Percentiles rank a stretch among this genome's conserved stretches.
These are phyloP conservation scores for Umbellularia californica DNA, from an alignment of 164 flowering plant genomes.

Conservation along the genomic window DNA sequence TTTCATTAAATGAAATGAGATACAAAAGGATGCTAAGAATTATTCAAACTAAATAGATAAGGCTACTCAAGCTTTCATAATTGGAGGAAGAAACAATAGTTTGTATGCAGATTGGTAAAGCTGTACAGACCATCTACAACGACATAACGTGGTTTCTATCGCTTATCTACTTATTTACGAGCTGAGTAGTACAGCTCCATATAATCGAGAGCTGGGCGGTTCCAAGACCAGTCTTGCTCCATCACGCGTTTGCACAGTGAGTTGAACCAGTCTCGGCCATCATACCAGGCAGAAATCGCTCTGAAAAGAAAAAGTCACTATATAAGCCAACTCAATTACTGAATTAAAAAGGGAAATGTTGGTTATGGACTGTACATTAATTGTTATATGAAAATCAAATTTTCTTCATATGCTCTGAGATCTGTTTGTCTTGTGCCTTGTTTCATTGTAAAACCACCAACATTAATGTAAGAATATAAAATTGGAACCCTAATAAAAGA, in stretches of 20 bases:
- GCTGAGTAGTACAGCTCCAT: conserved; percentile 89
- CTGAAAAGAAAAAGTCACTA: conserved; percentile 27
- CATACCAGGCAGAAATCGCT: conserved; percentile 88
- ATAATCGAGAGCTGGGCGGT: conserved; percentile 91
- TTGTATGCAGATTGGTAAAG: background rate
- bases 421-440: background rate
- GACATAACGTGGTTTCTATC: background rate
- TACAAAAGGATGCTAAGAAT: background rate
- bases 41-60: conserved; percentile 1
- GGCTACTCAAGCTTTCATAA: background rate
- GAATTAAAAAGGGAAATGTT: background rate
- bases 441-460: background rate
- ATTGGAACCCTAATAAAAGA: background rate
- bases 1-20: background rate
- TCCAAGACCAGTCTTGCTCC: conserved; percentile 99
- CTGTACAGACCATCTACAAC: conserved; percentile 24
- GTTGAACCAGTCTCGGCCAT: conserved; percentile 72
- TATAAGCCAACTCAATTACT: background rate
- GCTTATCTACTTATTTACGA: conserved; percentile 37
- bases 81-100: background rate
- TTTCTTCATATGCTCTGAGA: background rate
- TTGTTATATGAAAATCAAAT: background rate
- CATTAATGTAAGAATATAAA: background rate
- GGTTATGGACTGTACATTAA: background rate
- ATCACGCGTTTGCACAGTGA: conserved; percentile 74